Evolutionary conservation across 2,329 filamentous ascomycete species (phyloP).

Genomic region (Phialophora macrospora): DNA sequence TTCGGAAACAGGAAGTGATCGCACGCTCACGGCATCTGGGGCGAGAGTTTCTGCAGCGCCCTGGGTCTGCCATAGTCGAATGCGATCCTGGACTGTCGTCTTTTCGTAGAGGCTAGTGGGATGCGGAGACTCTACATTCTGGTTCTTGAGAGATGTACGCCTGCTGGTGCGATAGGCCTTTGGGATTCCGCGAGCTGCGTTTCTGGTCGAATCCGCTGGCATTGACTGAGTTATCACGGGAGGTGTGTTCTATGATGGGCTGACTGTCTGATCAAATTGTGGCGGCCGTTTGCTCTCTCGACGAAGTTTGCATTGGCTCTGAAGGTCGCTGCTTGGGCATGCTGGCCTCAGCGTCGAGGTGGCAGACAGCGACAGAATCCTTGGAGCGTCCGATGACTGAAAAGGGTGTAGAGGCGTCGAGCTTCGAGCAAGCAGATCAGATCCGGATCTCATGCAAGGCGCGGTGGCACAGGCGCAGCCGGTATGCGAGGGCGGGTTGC

Average conservation of each 20-base stretch:
- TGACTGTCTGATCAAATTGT: slow-evolving; percentile 9
- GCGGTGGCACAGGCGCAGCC: slow-evolving; percentile 8
- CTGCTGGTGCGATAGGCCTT: slow-evolving; percentile 19
- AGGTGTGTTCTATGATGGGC: not conserved
- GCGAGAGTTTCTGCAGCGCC: slow-evolving; percentile 60
- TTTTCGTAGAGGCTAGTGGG: slow-evolving; percentile 60
- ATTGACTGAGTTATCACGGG: slow-evolving; percentile 41
- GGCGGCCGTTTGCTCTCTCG: slow-evolving; percentile 18
- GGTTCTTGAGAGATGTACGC: slow-evolving; percentile 20
- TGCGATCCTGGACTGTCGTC: slow-evolving; percentile 74
- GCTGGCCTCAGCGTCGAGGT: not conserved
- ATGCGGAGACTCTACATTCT: slow-evolving; percentile 32
- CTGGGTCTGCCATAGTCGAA: slow-evolving; percentile 82
- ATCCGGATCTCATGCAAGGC: slow-evolving; percentile 23
- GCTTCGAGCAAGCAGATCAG: slow-evolving; percentile 3
- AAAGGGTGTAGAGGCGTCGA: not conserved
- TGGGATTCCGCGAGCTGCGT: slow-evolving; percentile 41
- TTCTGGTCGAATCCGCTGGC: slow-evolving; percentile 42
- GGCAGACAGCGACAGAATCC: not conserved
- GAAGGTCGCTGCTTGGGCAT: slow-evolving; percentile 9
- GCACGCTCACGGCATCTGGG: slow-evolving; percentile 38
- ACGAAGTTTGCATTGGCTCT: slow-evolving; percentile 10
- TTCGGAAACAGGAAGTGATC: slow-evolving; percentile 35
- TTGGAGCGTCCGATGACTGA: not conserved
- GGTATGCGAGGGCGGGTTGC: slow-evolving; percentile 19